Conservation (phyloP, 208 protist species). For the Crithidia expoeki region DNA sequence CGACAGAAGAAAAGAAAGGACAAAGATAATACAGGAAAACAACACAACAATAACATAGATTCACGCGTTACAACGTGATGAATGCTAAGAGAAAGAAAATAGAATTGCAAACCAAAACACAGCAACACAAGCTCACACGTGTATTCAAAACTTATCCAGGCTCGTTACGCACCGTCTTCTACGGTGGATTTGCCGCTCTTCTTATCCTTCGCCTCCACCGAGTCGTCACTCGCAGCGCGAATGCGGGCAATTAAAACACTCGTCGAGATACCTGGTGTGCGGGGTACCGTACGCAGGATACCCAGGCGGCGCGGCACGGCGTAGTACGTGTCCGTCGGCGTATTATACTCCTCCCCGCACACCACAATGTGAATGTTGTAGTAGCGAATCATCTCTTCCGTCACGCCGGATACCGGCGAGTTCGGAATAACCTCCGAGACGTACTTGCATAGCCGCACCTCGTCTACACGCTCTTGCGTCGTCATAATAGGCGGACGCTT, state of each 20-base stretch:
- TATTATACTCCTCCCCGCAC: conserved; percentile 92
- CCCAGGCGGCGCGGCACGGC: conserved; percentile 79
- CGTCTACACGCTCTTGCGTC: conserved; percentile 81
- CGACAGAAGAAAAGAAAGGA: not conserved
- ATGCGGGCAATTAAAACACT: conserved; percentile 88
- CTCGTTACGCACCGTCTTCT: conserved; percentile 38
- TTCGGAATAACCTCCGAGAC: conserved; percentile 91
- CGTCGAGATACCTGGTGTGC: conserved; percentile 92
- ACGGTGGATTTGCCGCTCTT: conserved; percentile 35
- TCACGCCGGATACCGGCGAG: conserved; percentile 84
- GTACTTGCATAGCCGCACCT: conserved; percentile 91
- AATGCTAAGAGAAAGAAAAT: conserved; percentile 2
- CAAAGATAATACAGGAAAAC: not conserved
- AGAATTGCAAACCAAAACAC: not conserved
- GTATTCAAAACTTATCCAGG: too few species aligned
- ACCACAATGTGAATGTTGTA: conserved; percentile 94
- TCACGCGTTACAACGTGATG: not conserved
- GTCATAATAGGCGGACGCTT: conserved; percentile 94
- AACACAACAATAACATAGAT: not conserved
- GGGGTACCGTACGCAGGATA: conserved; percentile 87
- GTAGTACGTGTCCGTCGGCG: conserved; percentile 89
- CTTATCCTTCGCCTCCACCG: conserved; percentile 73
- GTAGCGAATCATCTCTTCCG: conserved; percentile 86
- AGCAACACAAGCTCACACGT: too few species aligned
- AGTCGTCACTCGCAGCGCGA: conserved; percentile 54